Conservation (phyloP, 345 rosid genomes). For the Eucalyptus sideroxylon region DNA sequence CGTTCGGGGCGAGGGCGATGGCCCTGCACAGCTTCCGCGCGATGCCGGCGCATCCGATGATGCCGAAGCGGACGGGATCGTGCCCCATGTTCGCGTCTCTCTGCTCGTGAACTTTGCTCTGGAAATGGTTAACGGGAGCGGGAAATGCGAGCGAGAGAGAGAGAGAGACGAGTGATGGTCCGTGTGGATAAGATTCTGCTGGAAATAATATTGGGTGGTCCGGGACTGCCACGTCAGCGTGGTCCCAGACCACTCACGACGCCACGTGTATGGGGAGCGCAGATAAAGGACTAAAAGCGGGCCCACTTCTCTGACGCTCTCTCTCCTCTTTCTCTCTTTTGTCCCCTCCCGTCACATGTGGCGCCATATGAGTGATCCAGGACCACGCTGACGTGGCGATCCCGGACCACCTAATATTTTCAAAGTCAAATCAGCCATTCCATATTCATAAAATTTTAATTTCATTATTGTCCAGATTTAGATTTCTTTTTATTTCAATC, state of each 20-base stretch:
- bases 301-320: too few species aligned
- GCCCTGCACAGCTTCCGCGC: constrained; percentile 51
- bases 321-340: too few species aligned
- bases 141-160: neutral
- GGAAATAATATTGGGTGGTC: too few species aligned
- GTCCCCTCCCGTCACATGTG: too few species aligned
- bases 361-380: too few species aligned
- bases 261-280: too few species aligned
- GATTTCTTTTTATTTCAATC: neutral
- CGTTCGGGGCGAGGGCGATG: constrained; percentile 28
- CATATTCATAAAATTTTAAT: neutral
- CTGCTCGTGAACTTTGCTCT: neutral
- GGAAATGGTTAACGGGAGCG: neutral
- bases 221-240: too few species aligned
- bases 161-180: neutral
- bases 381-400: too few species aligned
- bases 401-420: too few species aligned
- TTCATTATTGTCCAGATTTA: neutral
- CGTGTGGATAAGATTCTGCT: neutral
- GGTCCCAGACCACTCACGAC: too few species aligned
- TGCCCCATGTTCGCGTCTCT: neutral
- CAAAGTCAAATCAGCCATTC: neutral
- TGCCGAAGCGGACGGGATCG: constrained; percentile 34
- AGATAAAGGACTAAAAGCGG: too few species aligned
- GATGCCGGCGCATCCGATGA: constrained; percentile 44